A percentile compares a stretch with the other conserved stretches of the same genome.
Conservation (phyloP, 371 early-diverging fungal species). For the Mucor indicus region DNA sequence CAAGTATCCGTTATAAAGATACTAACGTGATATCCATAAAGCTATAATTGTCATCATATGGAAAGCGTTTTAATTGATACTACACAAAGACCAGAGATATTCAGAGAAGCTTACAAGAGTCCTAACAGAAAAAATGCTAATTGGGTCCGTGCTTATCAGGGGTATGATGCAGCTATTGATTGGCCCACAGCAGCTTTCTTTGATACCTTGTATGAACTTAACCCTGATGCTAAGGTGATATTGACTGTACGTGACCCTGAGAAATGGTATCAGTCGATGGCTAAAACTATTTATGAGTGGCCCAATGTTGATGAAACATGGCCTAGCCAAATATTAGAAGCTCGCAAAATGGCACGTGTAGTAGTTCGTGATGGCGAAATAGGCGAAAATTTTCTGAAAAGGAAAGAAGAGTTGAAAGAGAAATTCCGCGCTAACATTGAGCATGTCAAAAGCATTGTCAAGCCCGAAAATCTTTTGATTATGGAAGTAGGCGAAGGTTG, state of each 20-base stretch:
- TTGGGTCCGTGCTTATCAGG: conserved; percentile 17
- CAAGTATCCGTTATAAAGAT: too few relatives aligned
- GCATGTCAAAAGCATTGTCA: conserved; percentile 12
- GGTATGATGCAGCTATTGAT: conserved; percentile 28
- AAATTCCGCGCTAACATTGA: conserved; percentile 14
- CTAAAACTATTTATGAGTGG: conserved; percentile 20
- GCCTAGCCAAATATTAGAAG: conserved; percentile 11
- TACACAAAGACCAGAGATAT: conserved; percentile 7
- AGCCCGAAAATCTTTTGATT: conserved; percentile 18
- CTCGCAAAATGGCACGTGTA: conserved; percentile 11
- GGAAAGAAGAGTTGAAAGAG: conserved; percentile 7
- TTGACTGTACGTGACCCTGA: conserved; percentile 26
- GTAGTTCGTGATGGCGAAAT: conserved; percentile 20
- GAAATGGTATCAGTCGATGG: conserved; percentile 17
- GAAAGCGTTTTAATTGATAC: conserved; percentile 6
- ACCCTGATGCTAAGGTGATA: conserved; percentile 33
- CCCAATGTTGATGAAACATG: conserved; percentile 9
- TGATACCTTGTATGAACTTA: conserved; percentile 13
- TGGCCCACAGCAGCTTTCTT: conserved; percentile 24
- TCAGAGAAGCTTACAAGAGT: conserved; percentile 14
- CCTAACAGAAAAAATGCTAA: conserved; percentile 8
- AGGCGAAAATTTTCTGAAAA: neutral
- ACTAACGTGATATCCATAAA: too few relatives aligned
- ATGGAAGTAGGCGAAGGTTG: conserved; percentile 19
- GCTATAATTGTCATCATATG: conserved; percentile 24